phyloP scores from a whole-genome alignment of 2,329 filamentous ascomycete genomes.

The Colletotrichum spaethianum region DNA sequence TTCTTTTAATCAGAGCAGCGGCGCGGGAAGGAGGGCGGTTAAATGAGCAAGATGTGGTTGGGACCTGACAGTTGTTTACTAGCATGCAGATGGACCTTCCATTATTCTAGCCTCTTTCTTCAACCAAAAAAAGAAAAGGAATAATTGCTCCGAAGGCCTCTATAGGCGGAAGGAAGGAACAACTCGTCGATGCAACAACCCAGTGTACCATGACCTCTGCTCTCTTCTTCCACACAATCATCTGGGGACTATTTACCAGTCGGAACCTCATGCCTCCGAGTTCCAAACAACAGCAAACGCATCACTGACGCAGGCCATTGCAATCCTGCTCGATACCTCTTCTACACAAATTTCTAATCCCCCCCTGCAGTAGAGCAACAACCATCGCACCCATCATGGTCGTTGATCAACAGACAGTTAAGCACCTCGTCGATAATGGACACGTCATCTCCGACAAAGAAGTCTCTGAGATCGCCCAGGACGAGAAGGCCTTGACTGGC shows the following conservation, averaged over 20 bases:
- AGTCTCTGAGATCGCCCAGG: background rate
- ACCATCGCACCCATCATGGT: background rate
- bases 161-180: background rate
- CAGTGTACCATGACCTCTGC: too few relatives aligned
- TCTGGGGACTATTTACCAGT: too few relatives aligned
- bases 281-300: background rate
- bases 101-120: background rate
- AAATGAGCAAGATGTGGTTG: too few relatives aligned
- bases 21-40: too few relatives aligned
- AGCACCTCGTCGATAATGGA: background rate
- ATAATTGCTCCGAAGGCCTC: background rate
- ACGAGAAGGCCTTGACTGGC: conserved; percentile 3
- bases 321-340: background rate
- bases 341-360: background rate
- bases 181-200: background rate
- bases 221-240: background rate
- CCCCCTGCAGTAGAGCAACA: background rate
- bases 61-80: too few relatives aligned
- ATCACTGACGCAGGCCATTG: background rate
- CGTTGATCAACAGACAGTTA: background rate
- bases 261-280: too few relatives aligned
- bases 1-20: too few relatives aligned
- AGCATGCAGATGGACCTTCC: background rate
- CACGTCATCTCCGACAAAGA: background rate
- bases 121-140: background rate